These are phyloP conservation scores for Casuarina equisetifolia DNA, from an alignment of 306 rosid genomes.

Conservation along the genomic window DNA sequence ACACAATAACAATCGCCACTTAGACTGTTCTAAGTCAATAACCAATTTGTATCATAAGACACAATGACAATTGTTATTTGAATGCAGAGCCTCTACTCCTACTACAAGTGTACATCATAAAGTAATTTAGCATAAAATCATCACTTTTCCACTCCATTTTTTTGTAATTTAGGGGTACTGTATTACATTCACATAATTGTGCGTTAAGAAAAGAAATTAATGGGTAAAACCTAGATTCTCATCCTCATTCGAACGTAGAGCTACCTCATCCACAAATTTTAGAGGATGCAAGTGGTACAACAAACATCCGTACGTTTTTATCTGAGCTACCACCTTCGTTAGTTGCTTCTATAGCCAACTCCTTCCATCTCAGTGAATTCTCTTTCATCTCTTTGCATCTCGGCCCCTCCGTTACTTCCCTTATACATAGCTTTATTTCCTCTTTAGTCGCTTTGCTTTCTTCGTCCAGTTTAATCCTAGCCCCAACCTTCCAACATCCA, in stretches of 20 bases:
- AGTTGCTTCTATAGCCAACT: constrained; percentile 13
- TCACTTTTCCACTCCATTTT: too few species aligned
- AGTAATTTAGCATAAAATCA: too few species aligned
- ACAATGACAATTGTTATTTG: too few species aligned
- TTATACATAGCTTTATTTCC: constrained; percentile 14
- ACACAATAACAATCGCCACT: too few species aligned
- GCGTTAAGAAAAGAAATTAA: too few species aligned
- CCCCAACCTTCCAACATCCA: constrained; percentile 23
- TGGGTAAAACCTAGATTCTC: not conserved
- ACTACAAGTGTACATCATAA: too few species aligned
- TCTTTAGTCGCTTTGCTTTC: not conserved
- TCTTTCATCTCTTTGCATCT: constrained; percentile 6
- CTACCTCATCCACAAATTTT: not conserved
- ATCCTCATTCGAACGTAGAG: not conserved
- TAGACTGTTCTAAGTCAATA: too few species aligned
- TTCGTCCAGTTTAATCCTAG: constrained; percentile 10
- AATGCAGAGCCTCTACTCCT: too few species aligned
- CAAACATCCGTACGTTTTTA: constrained; percentile 13
- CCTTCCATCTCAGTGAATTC: constrained; percentile 16
- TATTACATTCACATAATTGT: too few species aligned
- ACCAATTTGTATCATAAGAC: too few species aligned
- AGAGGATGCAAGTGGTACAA: not conserved
- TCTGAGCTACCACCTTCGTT: constrained; percentile 26
- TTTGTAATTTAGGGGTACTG: too few species aligned
- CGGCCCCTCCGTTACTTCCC: constrained; percentile 21